These are phyloP conservation scores for Exutisphaerella laricina DNA, from an alignment of 2,329 filamentous ascomycete species.

Conservation along the genomic window DNA sequence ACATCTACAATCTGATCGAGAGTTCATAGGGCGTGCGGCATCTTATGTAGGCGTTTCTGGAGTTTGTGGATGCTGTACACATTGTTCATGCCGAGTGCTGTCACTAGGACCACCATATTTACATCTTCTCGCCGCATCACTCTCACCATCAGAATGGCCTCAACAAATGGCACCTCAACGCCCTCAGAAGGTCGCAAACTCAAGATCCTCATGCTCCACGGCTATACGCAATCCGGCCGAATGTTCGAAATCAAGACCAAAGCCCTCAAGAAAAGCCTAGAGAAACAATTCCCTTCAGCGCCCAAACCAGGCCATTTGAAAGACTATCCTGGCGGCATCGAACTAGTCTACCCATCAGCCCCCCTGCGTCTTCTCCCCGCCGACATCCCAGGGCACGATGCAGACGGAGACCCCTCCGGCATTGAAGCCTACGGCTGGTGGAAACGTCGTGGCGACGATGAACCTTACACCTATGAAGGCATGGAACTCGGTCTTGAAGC, in stretches of 20 bases:
- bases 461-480: constrained; percentile 55
- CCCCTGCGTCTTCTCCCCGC: constrained; percentile 39
- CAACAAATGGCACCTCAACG: constrained; percentile 7
- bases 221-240: constrained; percentile 84
- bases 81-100: not conserved
- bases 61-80: not conserved
- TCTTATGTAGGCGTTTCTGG: constrained; percentile 1
- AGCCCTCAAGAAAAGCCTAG: constrained; percentile 73
- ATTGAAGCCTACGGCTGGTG: constrained; percentile 74
- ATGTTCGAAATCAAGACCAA: constrained; percentile 85
- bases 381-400: constrained; percentile 56
- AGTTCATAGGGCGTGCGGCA: not conserved
- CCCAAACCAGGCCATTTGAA: constrained; percentile 41
- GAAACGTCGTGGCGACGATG: constrained; percentile 58
- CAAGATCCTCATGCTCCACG: constrained; percentile 50
- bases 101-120: not conserved
- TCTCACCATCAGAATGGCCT: constrained; percentile 8
- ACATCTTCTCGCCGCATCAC: not conserved
- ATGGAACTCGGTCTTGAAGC: constrained; percentile 62
- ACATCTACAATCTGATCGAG: not conserved
- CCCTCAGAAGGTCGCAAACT: constrained; percentile 28
- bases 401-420: constrained; percentile 38
- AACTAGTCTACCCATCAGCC: constrained; percentile 45
- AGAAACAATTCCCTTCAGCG: constrained; percentile 64
- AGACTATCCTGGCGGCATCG: constrained; percentile 36